Percentiles rank a stretch among this genome's conserved stretches.
Conservation (phyloP, 2,329 filamentous ascomycete genomes). For the Nemania bipapillata region DNA sequence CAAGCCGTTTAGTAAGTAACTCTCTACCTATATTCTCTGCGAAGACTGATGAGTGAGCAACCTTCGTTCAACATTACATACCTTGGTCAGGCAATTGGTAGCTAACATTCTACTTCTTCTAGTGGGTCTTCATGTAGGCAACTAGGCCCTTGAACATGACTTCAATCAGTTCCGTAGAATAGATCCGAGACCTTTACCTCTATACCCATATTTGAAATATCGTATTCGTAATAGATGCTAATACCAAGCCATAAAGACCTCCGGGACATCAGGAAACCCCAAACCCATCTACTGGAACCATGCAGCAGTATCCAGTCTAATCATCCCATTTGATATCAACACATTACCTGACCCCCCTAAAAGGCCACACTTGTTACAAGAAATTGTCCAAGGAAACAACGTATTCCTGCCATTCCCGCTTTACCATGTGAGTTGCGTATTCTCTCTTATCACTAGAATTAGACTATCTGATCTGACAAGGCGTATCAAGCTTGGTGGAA, state of each 20-base stretch:
- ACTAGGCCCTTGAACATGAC: background rate
- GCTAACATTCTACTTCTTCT: conserved; percentile 15
- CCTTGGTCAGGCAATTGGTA: background rate
- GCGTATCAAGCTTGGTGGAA: conserved; percentile 33
- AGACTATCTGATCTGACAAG: conserved; percentile 20
- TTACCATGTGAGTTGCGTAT: conserved; percentile 32
- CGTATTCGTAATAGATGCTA: background rate
- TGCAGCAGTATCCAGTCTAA: conserved; percentile 30
- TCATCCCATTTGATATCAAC: conserved; percentile 32
- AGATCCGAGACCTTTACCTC: background rate
- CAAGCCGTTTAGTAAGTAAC: conserved; percentile 25
- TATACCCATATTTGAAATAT: background rate
- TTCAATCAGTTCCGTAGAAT: background rate
- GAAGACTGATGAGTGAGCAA: background rate
- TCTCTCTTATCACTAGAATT: background rate
- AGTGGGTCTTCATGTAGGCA: conserved; percentile 35
- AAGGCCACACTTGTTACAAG: conserved; percentile 15
- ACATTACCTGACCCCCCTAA: conserved; percentile 24
- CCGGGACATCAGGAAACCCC: conserved; percentile 44
- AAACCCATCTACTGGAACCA: conserved; percentile 49
- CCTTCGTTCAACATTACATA: background rate
- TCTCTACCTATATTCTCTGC: background rate
- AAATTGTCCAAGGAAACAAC: conserved; percentile 29
- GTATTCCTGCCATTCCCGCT: conserved; percentile 33
- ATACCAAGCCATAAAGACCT: conserved; percentile 22